Percentiles rank a stretch among this genome's conserved stretches.
Evolutionary conservation across 768 basidiomycete genomes (phyloP).

Genomic region (Macrocybe gigantea): DNA sequence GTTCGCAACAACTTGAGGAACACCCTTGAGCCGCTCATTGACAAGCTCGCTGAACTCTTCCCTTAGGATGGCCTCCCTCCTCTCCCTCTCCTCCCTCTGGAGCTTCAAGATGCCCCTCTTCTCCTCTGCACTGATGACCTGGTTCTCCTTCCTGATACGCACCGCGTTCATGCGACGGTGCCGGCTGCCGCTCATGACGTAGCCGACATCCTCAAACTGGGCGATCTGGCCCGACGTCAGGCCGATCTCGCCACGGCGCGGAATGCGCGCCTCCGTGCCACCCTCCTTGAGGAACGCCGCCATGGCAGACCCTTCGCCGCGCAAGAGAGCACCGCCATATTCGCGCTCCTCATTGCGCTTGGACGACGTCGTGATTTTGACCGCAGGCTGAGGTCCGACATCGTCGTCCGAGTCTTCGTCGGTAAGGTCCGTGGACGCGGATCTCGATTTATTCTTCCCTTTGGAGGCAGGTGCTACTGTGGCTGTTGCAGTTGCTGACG

Average conservation of each 20-base stretch:
- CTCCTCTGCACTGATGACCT: slow-evolving; percentile 98
- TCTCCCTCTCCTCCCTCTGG: slow-evolving; percentile 89
- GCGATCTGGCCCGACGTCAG: slow-evolving; percentile 85
- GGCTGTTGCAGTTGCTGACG: no score
- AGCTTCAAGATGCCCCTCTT: slow-evolving; percentile 93
- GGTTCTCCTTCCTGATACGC: slow-evolving; percentile 98
- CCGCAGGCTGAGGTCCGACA: slow-evolving; percentile 73
- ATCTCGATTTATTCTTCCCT: no score
- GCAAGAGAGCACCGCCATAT: slow-evolving; percentile 85
- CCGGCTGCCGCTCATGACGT: slow-evolving; percentile 95
- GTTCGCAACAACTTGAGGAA: slow-evolving; percentile 5
- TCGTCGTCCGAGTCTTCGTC: slow-evolving; percentile 51
- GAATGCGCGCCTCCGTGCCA: slow-evolving; percentile 79
- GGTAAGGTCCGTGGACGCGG: no score
- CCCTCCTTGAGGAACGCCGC: slow-evolving; percentile 86
- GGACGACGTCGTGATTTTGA: slow-evolving; percentile 22
- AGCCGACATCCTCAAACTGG: slow-evolving; percentile 81
- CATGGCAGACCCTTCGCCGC: slow-evolving; percentile 97
- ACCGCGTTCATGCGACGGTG: slow-evolving; percentile 99
- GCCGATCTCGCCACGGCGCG: slow-evolving; percentile 98
- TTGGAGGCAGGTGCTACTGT: no score
- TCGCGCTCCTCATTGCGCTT: slow-evolving; percentile 71
- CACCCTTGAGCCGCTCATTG: slow-evolving; percentile 61
- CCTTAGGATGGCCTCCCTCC: slow-evolving; percentile 83
- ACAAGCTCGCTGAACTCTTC: slow-evolving; percentile 89